These are phyloP conservation scores for Coemansia sp. DNA, from an alignment of 371 early-diverging fungal species.

Conservation along the genomic window DNA sequence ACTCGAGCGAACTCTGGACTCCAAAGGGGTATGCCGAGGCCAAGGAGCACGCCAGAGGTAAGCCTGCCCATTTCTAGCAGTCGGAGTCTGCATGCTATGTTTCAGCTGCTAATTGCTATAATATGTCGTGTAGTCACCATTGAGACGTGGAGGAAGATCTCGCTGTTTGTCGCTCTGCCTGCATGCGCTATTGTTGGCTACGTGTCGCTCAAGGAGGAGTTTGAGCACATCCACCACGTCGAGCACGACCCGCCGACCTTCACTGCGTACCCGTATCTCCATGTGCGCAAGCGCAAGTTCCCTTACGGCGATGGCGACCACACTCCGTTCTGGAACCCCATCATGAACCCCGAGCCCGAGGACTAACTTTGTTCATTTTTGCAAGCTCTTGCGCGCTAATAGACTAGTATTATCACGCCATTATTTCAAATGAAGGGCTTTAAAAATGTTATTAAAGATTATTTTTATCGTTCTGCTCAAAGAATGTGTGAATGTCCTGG, in stretches of 20 bases:
- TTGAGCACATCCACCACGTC: conserved; percentile 52
- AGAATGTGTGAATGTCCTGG: conserved; percentile 71
- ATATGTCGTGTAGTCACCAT: conserved; percentile 13
- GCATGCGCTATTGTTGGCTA: conserved; percentile 50
- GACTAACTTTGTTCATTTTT: conserved; percentile 19
- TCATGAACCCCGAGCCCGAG: conserved; percentile 50
- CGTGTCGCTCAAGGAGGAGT: conserved; percentile 57
- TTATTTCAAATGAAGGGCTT: too few species aligned
- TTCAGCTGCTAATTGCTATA: conserved; percentile 17
- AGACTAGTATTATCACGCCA: too few species aligned
- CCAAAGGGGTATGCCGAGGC: conserved; percentile 40
- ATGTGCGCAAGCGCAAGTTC: conserved; percentile 49
- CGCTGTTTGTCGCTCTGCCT: conserved; percentile 49
- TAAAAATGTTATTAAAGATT: background rate
- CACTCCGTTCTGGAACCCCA: conserved; percentile 52
- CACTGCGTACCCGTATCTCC: conserved; percentile 48
- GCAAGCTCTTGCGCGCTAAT: too few species aligned
- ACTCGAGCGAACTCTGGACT: conserved; percentile 37
- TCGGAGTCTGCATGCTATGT: background rate
- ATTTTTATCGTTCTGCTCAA: conserved; percentile 52
- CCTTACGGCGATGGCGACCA: conserved; percentile 52
- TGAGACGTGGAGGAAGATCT: conserved; percentile 53
- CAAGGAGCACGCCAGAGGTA: conserved; percentile 50
- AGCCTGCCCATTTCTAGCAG: conserved; percentile 10
- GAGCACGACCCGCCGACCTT: conserved; percentile 52